phyloP scores from a whole-genome alignment of 306 rosid species.

The Albizia julibrissin region DNA sequence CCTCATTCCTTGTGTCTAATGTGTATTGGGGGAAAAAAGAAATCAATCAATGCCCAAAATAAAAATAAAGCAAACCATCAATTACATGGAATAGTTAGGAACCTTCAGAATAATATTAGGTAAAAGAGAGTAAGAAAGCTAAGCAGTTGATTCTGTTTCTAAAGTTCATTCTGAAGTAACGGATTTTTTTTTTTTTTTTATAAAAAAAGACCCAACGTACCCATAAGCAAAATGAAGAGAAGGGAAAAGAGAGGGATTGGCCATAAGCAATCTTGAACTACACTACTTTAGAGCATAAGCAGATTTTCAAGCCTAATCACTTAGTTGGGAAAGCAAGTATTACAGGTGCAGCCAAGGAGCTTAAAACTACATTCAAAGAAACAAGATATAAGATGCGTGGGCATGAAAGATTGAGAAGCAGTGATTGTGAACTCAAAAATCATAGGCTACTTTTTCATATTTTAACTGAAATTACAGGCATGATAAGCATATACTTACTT shows the following conservation, averaged over 20 bases:
- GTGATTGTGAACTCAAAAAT: background rate
- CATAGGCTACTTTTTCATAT: background rate
- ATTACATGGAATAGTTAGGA: background rate
- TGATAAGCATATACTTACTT: constrained; percentile 60
- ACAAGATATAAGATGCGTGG: background rate
- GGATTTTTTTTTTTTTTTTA: background rate
- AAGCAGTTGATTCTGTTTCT: background rate
- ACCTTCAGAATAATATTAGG: background rate
- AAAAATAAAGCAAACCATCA: background rate
- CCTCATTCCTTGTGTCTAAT: constrained; percentile 96
- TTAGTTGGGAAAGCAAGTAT: constrained; percentile 5
- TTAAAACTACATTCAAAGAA: constrained; percentile 9
- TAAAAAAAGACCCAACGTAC: background rate
- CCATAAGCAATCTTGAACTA: background rate
- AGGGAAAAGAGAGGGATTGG: background rate
- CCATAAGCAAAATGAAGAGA: background rate
- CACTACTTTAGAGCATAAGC: background rate
- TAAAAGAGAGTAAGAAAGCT: background rate
- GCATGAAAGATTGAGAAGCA: constrained; percentile 23
- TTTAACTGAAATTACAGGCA: constrained; percentile 13
- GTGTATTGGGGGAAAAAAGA: constrained; percentile 2
- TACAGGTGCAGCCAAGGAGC: background rate
- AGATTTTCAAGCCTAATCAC: constrained; percentile 9
- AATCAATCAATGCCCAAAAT: constrained; percentile 28
- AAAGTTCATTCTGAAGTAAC: background rate